Evolutionary conservation across 352 stramenopile genomes (phyloP).

Genomic region (Pythium phragmitis): DNA sequence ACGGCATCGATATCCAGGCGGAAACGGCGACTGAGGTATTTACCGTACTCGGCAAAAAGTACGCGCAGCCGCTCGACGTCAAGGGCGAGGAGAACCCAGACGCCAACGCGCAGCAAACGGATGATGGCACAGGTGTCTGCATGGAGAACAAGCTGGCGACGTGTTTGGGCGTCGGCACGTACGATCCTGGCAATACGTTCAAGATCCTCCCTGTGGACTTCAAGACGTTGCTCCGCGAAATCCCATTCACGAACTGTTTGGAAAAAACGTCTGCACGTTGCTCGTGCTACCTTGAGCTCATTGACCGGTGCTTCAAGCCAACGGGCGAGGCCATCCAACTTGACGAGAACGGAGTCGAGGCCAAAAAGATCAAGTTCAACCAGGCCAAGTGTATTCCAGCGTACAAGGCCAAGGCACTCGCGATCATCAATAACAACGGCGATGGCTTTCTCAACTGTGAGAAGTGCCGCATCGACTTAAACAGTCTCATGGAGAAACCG

Average conservation of each 20-base stretch:
- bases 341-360: neutral
- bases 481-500: slow-evolving; percentile 62
- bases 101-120: neutral
- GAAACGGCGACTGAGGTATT: slow-evolving; percentile 41
- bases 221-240: slow-evolving; percentile 54
- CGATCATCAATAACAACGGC: slow-evolving; percentile 51
- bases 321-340: slow-evolving; percentile 32
- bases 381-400: slow-evolving; percentile 60
- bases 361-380: slow-evolving; percentile 43
- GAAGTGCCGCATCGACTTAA: slow-evolving; percentile 68
- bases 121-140: slow-evolving; percentile 25
- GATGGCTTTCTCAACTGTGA: slow-evolving; percentile 72
- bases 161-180: slow-evolving; percentile 63
- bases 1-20: slow-evolving; percentile 52
- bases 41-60: slow-evolving; percentile 64
- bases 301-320: slow-evolving; percentile 66
- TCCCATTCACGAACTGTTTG: slow-evolving; percentile 75
- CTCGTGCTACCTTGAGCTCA: slow-evolving; percentile 64
- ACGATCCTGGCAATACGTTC: slow-evolving; percentile 37
- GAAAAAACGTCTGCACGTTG: slow-evolving; percentile 59
- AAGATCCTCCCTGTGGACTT: slow-evolving; percentile 62
- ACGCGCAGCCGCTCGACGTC: slow-evolving; percentile 29
- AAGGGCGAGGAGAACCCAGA: slow-evolving; percentile 1
- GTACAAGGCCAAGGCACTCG: slow-evolving; percentile 47
- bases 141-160: slow-evolving; percentile 67